Evolutionary conservation across 768 basidiomycete species (phyloP), one percentile per base, ranked within the genome.

Genomic region (Rhizopogon sp.): DNA sequence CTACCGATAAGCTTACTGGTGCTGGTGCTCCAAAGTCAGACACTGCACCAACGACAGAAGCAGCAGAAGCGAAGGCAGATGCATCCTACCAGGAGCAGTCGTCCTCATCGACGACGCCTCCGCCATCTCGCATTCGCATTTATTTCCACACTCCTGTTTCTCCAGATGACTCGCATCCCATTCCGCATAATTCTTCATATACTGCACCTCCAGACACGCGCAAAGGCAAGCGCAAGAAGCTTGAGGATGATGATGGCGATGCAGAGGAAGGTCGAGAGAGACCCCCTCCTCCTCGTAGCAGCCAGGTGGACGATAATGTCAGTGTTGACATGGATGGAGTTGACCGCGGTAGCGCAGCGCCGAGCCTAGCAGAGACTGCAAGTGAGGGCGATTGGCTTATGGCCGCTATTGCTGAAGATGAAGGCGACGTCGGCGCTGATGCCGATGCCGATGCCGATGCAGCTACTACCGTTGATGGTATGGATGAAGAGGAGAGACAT

Each of bases 61-160:
- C 68, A 49, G 62, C 60, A 50, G 65, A 71, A 62, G 68, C 66
- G 60, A 70, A 69, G 50, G 58, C 52, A 49, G 71, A 70, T 60
- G 56, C 64, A 41, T 42, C 63, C 53, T 50, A 46, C 42, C 67
- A 59, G 47, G 64, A 68, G 56, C 63, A 69, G 58, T 63, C 65
- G 39, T 33, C 37, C 17, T 61, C 63, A 9, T 70, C 72, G 57
- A 62, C 62, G 56, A 73, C 72, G 68, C 80, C 64, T 69, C 85
- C 71, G 72, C 87, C 88, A 37, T 90, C 90, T 43, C 86, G 91
- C 59, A 85, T 93, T 63, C 88, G 90, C 64, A 90, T 93, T 55
- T 93, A 93, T 76, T 93, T 93, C 77, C 90, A 93, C 74, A 92
- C 90, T 25, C 91, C 90, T 57, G 88, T 88, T 59, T 83, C 87